Percentiles rank a stretch among this genome's conserved stretches.
phyloP scores from a whole-genome alignment of 768 basidiomycete species.

The Suillus bovinus region DNA sequence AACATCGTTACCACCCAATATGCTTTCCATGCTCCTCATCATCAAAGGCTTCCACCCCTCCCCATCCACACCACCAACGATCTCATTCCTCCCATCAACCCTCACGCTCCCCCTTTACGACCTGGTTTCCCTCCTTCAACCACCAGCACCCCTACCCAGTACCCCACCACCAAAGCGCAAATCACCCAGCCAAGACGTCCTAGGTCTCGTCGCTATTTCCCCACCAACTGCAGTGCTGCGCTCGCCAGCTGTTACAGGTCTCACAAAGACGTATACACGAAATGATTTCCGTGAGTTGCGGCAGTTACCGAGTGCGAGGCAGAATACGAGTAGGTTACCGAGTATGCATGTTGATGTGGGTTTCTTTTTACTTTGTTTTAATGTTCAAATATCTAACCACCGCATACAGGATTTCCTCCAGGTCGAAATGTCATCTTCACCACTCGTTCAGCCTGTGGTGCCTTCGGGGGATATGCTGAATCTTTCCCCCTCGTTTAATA shows the following conservation, averaged over 20 bases:
- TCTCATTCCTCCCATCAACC: conserved; percentile 36
- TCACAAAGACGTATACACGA: conserved; percentile 79
- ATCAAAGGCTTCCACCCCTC: conserved; percentile 17
- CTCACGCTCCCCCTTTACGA: conserved; percentile 48
- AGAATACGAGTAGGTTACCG: conserved; percentile 85
- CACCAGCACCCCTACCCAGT: conserved; percentile 40
- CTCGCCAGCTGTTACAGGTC: conserved; percentile 70
- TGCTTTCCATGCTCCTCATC: conserved; percentile 2
- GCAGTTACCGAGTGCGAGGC: conserved; percentile 63
- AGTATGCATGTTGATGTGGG: conserved; percentile 81
- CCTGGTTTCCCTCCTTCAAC: conserved; percentile 49
- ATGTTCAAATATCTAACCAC: conserved; percentile 4
- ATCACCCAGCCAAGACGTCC: conserved; percentile 50
- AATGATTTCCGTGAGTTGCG: conserved; percentile 83
- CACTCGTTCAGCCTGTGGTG: conserved; percentile 27
- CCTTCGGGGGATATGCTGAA: conserved; percentile 25
- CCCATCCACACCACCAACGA: conserved; percentile 24
- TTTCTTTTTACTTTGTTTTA: conserved; percentile 15
- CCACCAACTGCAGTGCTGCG: conserved; percentile 70
- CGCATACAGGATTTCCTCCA: conserved; percentile 8
- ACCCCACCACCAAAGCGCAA: conserved; percentile 49
- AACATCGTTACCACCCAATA: neutral
- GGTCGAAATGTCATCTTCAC: conserved; percentile 26
- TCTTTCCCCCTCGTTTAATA: conserved; percentile 33
- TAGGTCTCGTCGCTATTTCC: conserved; percentile 66